phyloP scores from a whole-genome alignment of 2,329 filamentous ascomycete species.

The Rachicladosporium sp. region DNA sequence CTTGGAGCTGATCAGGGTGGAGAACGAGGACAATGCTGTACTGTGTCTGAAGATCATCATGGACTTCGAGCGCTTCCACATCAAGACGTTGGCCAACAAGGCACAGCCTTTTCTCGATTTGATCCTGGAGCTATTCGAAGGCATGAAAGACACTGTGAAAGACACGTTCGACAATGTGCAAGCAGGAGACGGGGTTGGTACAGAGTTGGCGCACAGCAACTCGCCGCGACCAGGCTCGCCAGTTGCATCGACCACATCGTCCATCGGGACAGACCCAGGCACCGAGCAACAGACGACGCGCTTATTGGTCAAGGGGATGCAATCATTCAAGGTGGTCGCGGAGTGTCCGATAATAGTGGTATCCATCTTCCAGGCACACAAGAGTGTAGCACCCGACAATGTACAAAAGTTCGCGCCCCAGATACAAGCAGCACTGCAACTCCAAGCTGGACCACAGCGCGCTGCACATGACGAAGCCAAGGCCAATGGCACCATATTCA shows the following conservation, averaged over 20 bases:
- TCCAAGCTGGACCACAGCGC: conserved; percentile 87
- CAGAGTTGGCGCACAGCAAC: conserved; percentile 46
- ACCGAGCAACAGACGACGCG: conserved; percentile 65
- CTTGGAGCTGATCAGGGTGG: conserved; percentile 73
- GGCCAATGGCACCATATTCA: conserved; percentile 69
- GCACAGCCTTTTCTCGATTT: conserved; percentile 83
- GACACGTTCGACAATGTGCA: conserved; percentile 84
- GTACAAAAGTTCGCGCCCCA: conserved; percentile 86
- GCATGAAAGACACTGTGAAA: conserved; percentile 86
- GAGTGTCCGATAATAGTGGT: conserved; percentile 99
- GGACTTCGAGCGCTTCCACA: conserved; percentile 88
- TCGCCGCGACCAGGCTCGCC: conserved; percentile 85
- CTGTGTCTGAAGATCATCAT: conserved; percentile 96
- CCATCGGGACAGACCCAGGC: conserved; percentile 52
- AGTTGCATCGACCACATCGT: conserved; percentile 54
- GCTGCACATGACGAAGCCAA: conserved; percentile 80
- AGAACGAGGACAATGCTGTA: conserved; percentile 99
- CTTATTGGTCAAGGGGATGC: conserved; percentile 82
- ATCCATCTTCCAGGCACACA: conserved; percentile 91
- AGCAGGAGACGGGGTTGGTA: conserved; percentile 40
- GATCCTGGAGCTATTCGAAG: conserved; percentile 90
- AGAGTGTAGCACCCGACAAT: conserved; percentile 64
- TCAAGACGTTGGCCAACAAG: conserved; percentile 65
- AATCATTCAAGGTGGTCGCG: conserved; percentile 95
- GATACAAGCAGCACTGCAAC: conserved; percentile 77